Conservation (phyloP, 1,284 basidiomycete species). For the Ustilago cynodontis region DNA sequence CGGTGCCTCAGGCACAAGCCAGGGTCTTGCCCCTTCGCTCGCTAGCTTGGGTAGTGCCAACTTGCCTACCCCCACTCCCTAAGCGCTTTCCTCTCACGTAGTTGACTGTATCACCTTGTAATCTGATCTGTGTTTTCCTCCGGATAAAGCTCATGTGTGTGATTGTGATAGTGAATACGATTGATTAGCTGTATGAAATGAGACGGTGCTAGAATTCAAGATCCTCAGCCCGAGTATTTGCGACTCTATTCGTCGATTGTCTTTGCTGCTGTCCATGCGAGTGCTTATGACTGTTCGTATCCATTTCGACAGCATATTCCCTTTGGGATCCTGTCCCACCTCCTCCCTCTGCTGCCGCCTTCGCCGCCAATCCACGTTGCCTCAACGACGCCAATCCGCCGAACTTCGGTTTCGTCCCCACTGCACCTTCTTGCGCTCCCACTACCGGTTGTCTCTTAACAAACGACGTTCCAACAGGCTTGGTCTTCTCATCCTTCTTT, state of each 20-base stretch:
- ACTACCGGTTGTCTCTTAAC: conserved; percentile 9
- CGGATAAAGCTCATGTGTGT: neutral
- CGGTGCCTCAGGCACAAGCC: neutral
- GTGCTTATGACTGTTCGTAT: conserved; percentile 13
- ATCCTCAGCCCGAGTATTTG: conserved; percentile 28
- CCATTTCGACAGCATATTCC: conserved; percentile 35
- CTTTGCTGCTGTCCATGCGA: neutral
- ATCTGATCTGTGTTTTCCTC: neutral
- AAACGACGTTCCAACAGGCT: conserved; percentile 6
- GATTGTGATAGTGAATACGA: neutral
- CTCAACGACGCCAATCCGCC: conserved; percentile 32
- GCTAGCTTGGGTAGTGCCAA: conserved; percentile 15
- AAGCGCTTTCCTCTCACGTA: neutral
- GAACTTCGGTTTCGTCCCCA: conserved; percentile 21
- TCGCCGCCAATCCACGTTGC: conserved; percentile 38
- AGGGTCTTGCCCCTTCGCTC: conserved; percentile 4
- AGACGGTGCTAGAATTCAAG: conserved; percentile 30
- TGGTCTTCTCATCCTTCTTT: neutral
- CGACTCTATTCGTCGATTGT: conserved; percentile 12
- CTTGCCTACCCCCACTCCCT: conserved; percentile 12
- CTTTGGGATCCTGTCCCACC: neutral
- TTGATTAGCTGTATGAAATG: neutral
- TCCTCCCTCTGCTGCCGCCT: conserved; percentile 7
- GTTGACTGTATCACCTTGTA: neutral
- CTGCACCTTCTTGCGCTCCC: neutral